Conservation (phyloP, 352 stramenopile genomes). For the Phytopythium litorale region DNA sequence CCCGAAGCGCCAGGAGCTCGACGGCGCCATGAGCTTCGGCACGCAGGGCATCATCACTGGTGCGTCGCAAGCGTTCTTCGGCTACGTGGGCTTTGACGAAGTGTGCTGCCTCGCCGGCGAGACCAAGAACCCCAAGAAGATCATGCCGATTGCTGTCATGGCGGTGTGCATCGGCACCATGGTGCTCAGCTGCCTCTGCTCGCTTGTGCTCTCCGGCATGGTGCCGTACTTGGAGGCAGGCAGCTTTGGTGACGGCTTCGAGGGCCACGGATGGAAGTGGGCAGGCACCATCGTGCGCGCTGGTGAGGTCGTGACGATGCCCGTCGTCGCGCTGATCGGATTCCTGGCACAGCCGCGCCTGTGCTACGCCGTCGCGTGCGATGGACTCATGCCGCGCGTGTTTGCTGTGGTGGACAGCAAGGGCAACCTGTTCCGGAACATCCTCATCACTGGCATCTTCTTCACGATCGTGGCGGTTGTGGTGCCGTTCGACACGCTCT, state of each 20-base stretch:
- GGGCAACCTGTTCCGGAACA: constrained; percentile 81
- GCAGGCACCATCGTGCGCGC: constrained; percentile 24
- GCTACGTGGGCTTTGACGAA: constrained; percentile 94
- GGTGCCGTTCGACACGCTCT: constrained; percentile 75
- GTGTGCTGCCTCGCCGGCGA: constrained; percentile 87
- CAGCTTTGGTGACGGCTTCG: constrained; percentile 29
- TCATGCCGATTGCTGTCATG: constrained; percentile 82
- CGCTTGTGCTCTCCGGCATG: constrained; percentile 84
- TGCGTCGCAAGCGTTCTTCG: constrained; percentile 90
- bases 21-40: constrained; percentile 33
- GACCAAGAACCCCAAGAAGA: constrained; percentile 67
- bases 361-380: constrained; percentile 81
- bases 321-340: constrained; percentile 88
- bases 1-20: constrained; percentile 22
- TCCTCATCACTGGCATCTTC: constrained; percentile 61
- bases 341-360: constrained; percentile 87
- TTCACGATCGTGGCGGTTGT: constrained; percentile 69
- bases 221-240: constrained; percentile 23
- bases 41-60: constrained; percentile 73
- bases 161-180: constrained; percentile 73
- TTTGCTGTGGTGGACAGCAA: constrained; percentile 73
- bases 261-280: constrained; percentile 25
- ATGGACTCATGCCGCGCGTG: constrained; percentile 84
- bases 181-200: constrained; percentile 39
- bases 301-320: constrained; percentile 66